Percentiles rank a stretch among this genome's conserved stretches.
Conservation (phyloP, 345 rosid genomes). For the Draba incana region DNA sequence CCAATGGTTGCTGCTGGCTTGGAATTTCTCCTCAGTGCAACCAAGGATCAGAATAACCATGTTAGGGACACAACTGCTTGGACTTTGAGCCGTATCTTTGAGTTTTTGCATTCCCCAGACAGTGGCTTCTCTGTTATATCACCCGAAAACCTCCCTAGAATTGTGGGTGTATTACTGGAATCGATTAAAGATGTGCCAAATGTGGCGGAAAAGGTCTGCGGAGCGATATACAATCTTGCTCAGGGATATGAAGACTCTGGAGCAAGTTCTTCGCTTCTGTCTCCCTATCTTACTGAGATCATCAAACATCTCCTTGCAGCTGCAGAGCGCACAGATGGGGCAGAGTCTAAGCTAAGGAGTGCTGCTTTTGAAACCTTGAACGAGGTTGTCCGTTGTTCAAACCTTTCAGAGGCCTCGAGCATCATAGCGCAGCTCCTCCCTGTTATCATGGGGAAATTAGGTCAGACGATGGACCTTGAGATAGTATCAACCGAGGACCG, state of each 20-base stretch:
- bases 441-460: conserved; percentile 70
- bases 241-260: conserved; percentile 91
- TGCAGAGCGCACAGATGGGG: conserved; percentile 74
- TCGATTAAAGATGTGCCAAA: conserved; percentile 79
- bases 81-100: conserved; percentile 91
- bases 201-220: conserved; percentile 92
- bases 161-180: conserved; percentile 67
- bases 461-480: conserved; percentile 74
- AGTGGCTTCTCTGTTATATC: conserved; percentile 70
- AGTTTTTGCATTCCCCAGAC: conserved; percentile 80
- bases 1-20: conserved; percentile 83
- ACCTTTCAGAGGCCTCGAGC: conserved; percentile 60
- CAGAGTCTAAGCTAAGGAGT: conserved; percentile 74
- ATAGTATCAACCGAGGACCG: conserved; percentile 75
- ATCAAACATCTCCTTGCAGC: conserved; percentile 63
- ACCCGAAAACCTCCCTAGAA: conserved; percentile 62
- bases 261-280: conserved; percentile 61
- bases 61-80: conserved; percentile 97
- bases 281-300: conserved; percentile 71
- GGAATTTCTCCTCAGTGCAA: conserved; percentile 76
- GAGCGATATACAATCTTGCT: conserved; percentile 90
- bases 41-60: conserved; percentile 83
- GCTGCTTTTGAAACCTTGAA: conserved; percentile 90
- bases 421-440: conserved; percentile 77
- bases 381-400: conserved; percentile 88